Base-by-base conservation (phyloP, 805 yeast genomes). In the Wickerhamomyces hampshirensis region DNA sequence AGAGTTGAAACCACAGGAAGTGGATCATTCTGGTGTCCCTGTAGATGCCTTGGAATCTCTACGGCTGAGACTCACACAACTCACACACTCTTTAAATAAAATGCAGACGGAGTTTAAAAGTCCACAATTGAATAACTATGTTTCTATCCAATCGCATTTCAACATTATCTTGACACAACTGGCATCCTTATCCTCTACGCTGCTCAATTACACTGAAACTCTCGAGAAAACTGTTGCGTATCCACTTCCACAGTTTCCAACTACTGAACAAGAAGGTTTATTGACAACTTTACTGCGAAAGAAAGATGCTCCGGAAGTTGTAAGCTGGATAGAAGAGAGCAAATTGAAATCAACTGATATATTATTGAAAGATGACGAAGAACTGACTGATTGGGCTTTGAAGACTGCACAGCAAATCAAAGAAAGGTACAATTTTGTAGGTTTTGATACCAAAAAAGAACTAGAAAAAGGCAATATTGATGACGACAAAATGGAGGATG, bases 241-340 rank as follows among this genome's bases (percentile, higher is more conserved):
- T 52, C 98, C 98, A 1, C 65, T 85, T 36, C 82, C 89, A 0
- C 71, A 73, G 15, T 93, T 91, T 55, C 97, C 97, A 7, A 76
- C 94, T 0, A 74, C 86, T 1, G 83, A 85, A 30, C 89, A 85
- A 45, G 89, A 84, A 50, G 84, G 87, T 2, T 67, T 93, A 24
- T 62, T 89, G 34, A 84, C 95, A 0, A 88, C 97, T 0, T 65
- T 93, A 41, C 59, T 93, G 41, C 71, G 98, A 40, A 93, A 89
- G 56, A 91, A 89, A 55, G 81, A 82, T 33, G 65, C 85, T 9
- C 98, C 98, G 0, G 97, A 89, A 44, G 95, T 91, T 3, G 84
- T 79, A 34, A 84, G 77, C 31, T 91, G 98, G 97, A 73, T 88
- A 6, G 68, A 68, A 23, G 58, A 63, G 15, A 75, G 75, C 2